phyloP scores from a whole-genome alignment of 768 basidiomycete species.

The Kwoniella dejecticola region DNA sequence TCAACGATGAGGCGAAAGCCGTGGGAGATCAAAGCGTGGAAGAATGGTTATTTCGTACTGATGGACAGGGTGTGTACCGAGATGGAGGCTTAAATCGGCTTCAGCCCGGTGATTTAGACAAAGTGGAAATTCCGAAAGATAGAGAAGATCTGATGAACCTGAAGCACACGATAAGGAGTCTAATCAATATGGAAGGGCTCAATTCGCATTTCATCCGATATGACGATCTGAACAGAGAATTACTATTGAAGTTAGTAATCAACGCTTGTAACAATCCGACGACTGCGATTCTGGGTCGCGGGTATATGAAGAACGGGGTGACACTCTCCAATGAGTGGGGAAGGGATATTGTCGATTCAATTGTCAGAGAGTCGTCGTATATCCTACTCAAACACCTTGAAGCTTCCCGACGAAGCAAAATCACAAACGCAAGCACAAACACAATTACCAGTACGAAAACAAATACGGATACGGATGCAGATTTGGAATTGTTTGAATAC shows the following conservation, averaged over 20 bases:
- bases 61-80: neutral
- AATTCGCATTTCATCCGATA: slow-evolving; percentile 68
- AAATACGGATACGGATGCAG: neutral
- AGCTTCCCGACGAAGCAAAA: too few species aligned
- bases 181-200: slow-evolving; percentile 64
- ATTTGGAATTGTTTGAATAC: slow-evolving; percentile 1
- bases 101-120: slow-evolving; percentile 52
- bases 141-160: slow-evolving; percentile 63
- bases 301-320: slow-evolving; percentile 71
- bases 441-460: too few species aligned
- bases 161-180: slow-evolving; percentile 67
- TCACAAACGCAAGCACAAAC: too few species aligned
- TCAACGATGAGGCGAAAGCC: slow-evolving; percentile 59
- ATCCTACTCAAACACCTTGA: slow-evolving; percentile 60
- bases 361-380: slow-evolving; percentile 68
- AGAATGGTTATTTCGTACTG: neutral
- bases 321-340: slow-evolving; percentile 55
- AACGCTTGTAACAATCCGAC: slow-evolving; percentile 83
- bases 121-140: slow-evolving; percentile 7
- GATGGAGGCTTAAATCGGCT: neutral
- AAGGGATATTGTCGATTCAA: neutral
- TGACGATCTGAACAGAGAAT: slow-evolving; percentile 66
- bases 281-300: slow-evolving; percentile 68
- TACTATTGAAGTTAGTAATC: slow-evolving; percentile 78
- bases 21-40: neutral